phyloP scores from a whole-genome alignment of 306 rosid genomes.

The barrel medic (Medicago truncatula) region DNA sequence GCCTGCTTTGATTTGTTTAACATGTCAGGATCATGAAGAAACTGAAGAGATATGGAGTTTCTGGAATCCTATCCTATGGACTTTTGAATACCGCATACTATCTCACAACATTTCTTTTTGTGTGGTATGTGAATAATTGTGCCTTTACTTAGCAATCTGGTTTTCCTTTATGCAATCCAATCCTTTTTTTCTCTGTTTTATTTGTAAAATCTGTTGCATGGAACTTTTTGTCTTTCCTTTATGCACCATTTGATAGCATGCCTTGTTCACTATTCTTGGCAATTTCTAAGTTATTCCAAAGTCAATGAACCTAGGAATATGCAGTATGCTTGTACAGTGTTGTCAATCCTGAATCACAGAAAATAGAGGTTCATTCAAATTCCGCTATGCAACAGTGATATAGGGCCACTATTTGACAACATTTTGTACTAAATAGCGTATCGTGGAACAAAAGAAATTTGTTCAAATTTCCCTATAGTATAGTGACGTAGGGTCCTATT shows the following conservation, averaged over 20 bases:
- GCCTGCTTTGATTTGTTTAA: slow-evolving; percentile 43
- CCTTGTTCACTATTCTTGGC: slow-evolving; percentile 10
- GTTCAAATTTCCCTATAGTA: not conserved
- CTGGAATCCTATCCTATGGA: slow-evolving; percentile 87
- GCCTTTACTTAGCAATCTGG: not conserved
- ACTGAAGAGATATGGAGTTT: slow-evolving; percentile 77
- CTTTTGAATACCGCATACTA: slow-evolving; percentile 87
- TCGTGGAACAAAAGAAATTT: not conserved
- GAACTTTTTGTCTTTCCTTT: slow-evolving; percentile 5
- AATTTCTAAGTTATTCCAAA: slow-evolving; percentile 13
- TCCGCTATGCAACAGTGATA: not conserved
- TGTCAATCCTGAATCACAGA: not conserved
- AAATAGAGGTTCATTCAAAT: not conserved
- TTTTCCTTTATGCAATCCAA: not conserved
- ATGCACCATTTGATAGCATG: slow-evolving; percentile 2
- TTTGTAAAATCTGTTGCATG: not conserved
- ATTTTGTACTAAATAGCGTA: no score
- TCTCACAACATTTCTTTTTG: slow-evolving; percentile 78
- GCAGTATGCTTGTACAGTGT: slow-evolving; percentile 5
- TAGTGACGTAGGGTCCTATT: not conserved
- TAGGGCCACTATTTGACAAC: not conserved
- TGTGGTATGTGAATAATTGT: slow-evolving; percentile 65
- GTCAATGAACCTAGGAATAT: slow-evolving; percentile 21
- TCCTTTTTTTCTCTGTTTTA: slow-evolving; percentile 11
- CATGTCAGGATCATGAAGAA: slow-evolving; percentile 62